Evolutionary conservation across 257 asterid species (phyloP).

Genomic region (Thymus mandschuricus): DNA sequence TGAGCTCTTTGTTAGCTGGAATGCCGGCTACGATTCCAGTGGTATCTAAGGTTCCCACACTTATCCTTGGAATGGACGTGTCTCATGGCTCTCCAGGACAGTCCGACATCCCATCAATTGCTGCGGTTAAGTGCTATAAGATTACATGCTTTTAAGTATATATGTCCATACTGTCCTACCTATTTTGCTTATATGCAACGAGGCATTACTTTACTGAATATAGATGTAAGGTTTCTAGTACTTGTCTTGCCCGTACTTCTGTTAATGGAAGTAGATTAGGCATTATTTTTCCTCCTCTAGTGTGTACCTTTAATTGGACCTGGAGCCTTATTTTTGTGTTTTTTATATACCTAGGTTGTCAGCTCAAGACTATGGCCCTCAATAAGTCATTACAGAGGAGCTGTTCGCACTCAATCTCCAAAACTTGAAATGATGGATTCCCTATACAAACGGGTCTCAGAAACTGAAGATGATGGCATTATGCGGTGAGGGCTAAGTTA

Average conservation of each 20-base stretch:
- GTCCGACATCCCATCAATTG: slow-evolving; percentile 89
- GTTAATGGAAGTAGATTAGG: too few relatives aligned
- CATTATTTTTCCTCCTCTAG: too few relatives aligned
- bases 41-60: slow-evolving; percentile 76
- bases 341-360: slow-evolving; percentile 58
- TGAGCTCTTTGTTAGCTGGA: slow-evolving; percentile 68
- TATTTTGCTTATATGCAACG: not conserved
- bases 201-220: not conserved
- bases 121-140: slow-evolving; percentile 61
- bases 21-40: slow-evolving; percentile 54
- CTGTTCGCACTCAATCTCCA: slow-evolving; percentile 92
- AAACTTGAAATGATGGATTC: slow-evolving; percentile 90
- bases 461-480: slow-evolving; percentile 78
- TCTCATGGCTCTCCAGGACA: slow-evolving; percentile 98
- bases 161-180: not conserved
- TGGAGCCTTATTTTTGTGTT: too few relatives aligned
- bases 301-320: too few relatives aligned
- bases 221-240: not conserved
- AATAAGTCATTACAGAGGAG: slow-evolving; percentile 78
- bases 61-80: slow-evolving; percentile 95
- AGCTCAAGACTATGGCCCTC: slow-evolving; percentile 95
- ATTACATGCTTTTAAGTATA: not conserved
- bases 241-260: not conserved
- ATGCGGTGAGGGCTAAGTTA: slow-evolving; percentile 51
- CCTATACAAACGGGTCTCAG: slow-evolving; percentile 63